Percentiles rank a stretch among this genome's conserved stretches.
phyloP scores from a whole-genome alignment of 2,329 filamentous ascomycete genomes.

The Neophaeococcomyces mojaviensis region DNA sequence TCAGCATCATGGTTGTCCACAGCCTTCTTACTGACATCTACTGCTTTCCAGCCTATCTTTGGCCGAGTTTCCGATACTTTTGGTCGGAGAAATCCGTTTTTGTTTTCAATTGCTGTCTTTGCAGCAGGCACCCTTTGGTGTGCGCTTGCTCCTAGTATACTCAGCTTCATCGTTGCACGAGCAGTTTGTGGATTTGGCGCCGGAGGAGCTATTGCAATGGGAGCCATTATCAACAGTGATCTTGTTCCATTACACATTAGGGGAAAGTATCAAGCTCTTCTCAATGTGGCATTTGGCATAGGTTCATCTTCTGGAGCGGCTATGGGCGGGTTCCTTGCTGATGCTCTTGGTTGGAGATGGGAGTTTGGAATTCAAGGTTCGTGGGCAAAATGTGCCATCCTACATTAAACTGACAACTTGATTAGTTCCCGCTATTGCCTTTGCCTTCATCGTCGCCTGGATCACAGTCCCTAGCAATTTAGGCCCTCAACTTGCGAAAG shows the following conservation, averaged over 20 bases:
- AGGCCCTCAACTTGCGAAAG: constrained; percentile 38
- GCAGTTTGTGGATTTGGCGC: constrained; percentile 67
- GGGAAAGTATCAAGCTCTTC: constrained; percentile 63
- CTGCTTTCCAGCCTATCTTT: constrained; percentile 66
- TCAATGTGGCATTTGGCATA: constrained; percentile 38
- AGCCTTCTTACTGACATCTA: constrained; percentile 68
- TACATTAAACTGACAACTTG: too few relatives aligned
- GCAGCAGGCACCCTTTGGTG: constrained; percentile 61
- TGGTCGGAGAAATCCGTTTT: constrained; percentile 54
- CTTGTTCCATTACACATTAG: constrained; percentile 65
- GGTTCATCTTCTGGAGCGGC: constrained; percentile 50
- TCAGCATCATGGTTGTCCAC: constrained; percentile 77
- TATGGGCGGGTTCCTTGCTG: constrained; percentile 61
- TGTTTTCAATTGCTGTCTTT: constrained; percentile 58
- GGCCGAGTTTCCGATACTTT: constrained; percentile 67
- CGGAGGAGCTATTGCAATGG: constrained; percentile 62
- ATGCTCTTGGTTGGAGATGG: constrained; percentile 66
- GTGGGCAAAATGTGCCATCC: too few relatives aligned
- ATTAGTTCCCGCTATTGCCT: constrained; percentile 47
- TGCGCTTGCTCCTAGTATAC: constrained; percentile 57
- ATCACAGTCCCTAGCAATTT: constrained; percentile 40
- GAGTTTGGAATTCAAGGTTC: too few relatives aligned
- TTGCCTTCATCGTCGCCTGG: constrained; percentile 40
- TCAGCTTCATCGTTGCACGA: constrained; percentile 62
- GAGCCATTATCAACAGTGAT: constrained; percentile 64